A percentile compares a stretch with the other conserved stretches of the same genome.
These are phyloP conservation scores for Incumbomyces lentus DNA, from an alignment of 2,329 filamentous ascomycete genomes.

Conservation along the genomic window DNA sequence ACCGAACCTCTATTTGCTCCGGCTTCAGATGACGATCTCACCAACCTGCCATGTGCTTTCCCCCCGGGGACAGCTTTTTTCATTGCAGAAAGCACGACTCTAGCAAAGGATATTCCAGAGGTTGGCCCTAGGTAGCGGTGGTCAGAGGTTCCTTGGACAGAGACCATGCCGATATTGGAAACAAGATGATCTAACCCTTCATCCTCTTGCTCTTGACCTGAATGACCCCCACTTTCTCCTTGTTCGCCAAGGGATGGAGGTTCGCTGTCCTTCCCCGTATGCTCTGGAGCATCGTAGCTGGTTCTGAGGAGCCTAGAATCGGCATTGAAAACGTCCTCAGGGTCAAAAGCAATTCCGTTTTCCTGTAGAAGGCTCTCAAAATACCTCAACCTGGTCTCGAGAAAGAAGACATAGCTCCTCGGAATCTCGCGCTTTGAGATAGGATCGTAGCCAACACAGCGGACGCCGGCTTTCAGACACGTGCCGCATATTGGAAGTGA, in stretches of 20 bases:
- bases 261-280: slow-evolving; percentile 17
- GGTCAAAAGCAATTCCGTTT: slow-evolving; percentile 61
- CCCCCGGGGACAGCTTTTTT: slow-evolving; percentile 62
- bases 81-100: slow-evolving; percentile 87
- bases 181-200: slow-evolving; percentile 56
- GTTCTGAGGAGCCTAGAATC: slow-evolving; percentile 22
- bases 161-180: slow-evolving; percentile 63
- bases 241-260: slow-evolving; percentile 9
- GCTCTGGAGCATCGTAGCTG: slow-evolving; percentile 4
- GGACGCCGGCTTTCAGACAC: slow-evolving; percentile 84
- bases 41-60: slow-evolving; percentile 52
- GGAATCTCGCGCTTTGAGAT: slow-evolving; percentile 95
- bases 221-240: background rate
- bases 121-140: slow-evolving; percentile 73
- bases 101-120: slow-evolving; percentile 85
- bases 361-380: slow-evolving; percentile 65
- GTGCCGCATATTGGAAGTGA: slow-evolving; percentile 79
- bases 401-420: slow-evolving; percentile 84
- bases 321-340: slow-evolving; percentile 57
- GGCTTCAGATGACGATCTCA: slow-evolving; percentile 43
- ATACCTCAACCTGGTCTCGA: slow-evolving; percentile 76
- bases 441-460: slow-evolving; percentile 90
- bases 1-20: slow-evolving; percentile 62
- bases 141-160: slow-evolving; percentile 67
- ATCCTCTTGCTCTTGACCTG: slow-evolving; percentile 41